These are phyloP conservation scores for Endoconidiophora polonica DNA, from an alignment of 2,329 filamentous ascomycete genomes.

Conservation along the genomic window DNA sequence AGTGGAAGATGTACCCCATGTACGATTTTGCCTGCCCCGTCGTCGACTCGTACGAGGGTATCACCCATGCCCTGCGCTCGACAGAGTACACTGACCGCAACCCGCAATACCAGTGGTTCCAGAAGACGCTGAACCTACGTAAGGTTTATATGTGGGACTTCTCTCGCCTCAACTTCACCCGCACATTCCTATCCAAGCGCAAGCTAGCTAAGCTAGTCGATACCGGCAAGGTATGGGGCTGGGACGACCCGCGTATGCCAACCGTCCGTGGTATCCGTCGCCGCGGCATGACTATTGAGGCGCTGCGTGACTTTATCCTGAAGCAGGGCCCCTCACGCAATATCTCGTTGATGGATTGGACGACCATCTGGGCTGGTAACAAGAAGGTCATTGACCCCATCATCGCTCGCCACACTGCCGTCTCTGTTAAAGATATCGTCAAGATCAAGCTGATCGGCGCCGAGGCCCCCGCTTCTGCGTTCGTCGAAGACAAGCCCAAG, in stretches of 20 bases:
- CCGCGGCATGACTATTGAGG: slow-evolving; percentile 62
- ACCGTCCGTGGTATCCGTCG: slow-evolving; percentile 65
- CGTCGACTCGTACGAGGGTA: slow-evolving; percentile 63
- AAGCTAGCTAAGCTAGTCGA: slow-evolving; percentile 76
- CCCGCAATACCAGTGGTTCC: slow-evolving; percentile 74
- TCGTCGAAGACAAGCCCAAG: slow-evolving; percentile 62
- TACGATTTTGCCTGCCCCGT: slow-evolving; percentile 79
- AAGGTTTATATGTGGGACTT: slow-evolving; percentile 77
- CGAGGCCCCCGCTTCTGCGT: slow-evolving; percentile 45
- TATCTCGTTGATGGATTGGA: slow-evolving; percentile 73
- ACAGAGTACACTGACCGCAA: slow-evolving; percentile 82
- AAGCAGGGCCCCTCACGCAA: slow-evolving; percentile 74
- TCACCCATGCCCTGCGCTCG: slow-evolving; percentile 68
- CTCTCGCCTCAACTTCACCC: slow-evolving; percentile 67
- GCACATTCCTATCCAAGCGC: slow-evolving; percentile 69
- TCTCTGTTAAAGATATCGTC: slow-evolving; percentile 55
- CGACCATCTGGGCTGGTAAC: slow-evolving; percentile 55
- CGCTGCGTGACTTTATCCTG: slow-evolving; percentile 67
- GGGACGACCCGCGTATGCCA: slow-evolving; percentile 78
- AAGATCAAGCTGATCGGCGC: slow-evolving; percentile 52
- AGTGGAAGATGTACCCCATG: slow-evolving; percentile 75
- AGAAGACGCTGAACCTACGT: slow-evolving; percentile 55
- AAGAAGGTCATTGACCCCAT: slow-evolving; percentile 71
- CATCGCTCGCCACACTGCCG: slow-evolving; percentile 55
- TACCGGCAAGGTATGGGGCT: slow-evolving; percentile 58